These are phyloP conservation scores for Backusella liffmaniae DNA, from an alignment of 192 early-diverging fungal genomes.

Conservation along the genomic window DNA sequence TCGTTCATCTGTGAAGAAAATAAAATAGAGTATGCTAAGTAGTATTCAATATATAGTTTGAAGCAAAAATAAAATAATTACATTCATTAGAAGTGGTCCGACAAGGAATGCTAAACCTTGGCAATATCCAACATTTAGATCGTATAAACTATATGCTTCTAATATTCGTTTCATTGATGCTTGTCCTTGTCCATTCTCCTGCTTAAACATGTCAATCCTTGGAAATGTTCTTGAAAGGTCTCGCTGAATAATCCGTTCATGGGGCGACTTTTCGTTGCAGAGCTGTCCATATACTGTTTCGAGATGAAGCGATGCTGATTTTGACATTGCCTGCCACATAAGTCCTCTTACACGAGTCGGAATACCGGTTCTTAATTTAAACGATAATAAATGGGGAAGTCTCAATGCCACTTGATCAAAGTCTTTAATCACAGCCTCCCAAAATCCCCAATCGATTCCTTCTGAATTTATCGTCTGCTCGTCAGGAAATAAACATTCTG, in stretches of 20 bases:
- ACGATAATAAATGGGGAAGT: conserved; percentile 64
- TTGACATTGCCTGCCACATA: conserved; percentile 89
- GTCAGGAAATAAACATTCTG: conserved; percentile 6
- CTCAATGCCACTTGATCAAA: conserved; percentile 65
- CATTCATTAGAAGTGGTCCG: conserved; percentile 89
- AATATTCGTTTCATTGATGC: conserved; percentile 82
- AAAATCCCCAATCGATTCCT: conserved; percentile 72
- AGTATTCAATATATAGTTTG: not conserved
- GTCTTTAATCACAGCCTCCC: conserved; percentile 75
- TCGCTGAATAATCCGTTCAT: conserved; percentile 89
- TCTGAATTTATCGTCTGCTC: conserved; percentile 14
- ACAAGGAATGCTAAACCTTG: conserved; percentile 96
- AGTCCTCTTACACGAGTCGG: conserved; percentile 82
- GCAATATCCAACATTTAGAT: conserved; percentile 95
- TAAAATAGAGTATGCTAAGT: not conserved
- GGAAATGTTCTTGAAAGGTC: conserved; percentile 96
- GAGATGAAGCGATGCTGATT: conserved; percentile 74
- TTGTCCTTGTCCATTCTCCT: conserved; percentile 84
- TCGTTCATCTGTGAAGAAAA: conserved; percentile 75
- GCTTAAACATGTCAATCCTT: conserved; percentile 78
- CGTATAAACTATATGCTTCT: conserved; percentile 93
- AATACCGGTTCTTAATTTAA: conserved; percentile 73
- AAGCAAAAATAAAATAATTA: conserved; percentile 35
- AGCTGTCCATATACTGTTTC: conserved; percentile 84
- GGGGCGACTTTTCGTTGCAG: conserved; percentile 66